Evolutionary conservation across 768 basidiomycete species (phyloP), one percentile per base, ranked within the genome.

Genomic region (Auriscalpium microsporum): DNA sequence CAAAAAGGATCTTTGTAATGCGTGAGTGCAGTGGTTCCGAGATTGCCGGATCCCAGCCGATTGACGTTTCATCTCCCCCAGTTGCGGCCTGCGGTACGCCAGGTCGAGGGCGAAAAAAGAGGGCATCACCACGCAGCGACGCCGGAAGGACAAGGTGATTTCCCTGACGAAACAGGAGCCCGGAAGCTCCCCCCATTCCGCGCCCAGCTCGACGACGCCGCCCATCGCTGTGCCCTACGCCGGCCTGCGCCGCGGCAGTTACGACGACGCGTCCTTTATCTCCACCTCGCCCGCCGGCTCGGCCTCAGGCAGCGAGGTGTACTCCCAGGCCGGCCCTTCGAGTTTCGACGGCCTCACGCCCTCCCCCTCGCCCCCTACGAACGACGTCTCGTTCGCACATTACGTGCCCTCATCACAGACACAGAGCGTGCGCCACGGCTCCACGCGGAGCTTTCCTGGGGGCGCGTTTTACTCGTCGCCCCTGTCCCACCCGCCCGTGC

Each of bases 1-100:
- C 28, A 87, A 87, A 69, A 94, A 94, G 71, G 90, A 94, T 68
- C 76, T 94, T 28, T 94, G 91, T 68, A 94, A 94, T 73, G 91
- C 91, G 86, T 92, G 71, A 75, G 87, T 79, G 59, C 21, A 21
- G 28, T 28, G 28, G 62, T 67, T 60, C 53, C 54, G 23, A 60
- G 53, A 40, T 60, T 19, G 53, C 34, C 56, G 42, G 50, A 46
- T 47, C 45, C 48, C 62, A 55, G 49, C 48, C 49, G 34, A 58
- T 61, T 58, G 50, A 55, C 56, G 50, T 64, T 59, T 61, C 62
- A 54, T 58, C 52, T 38, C 42, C 38, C 60, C 38, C 58, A 90
- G 88, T 45, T 93, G 90, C 67, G 90, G 90, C 21, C 76, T 94
- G 58, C 83, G 90, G 47, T 93, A 83, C 69, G 90, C 91, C 58